phyloP scores from a whole-genome alignment of 345 rosid species.

The Jatropha curcas region DNA sequence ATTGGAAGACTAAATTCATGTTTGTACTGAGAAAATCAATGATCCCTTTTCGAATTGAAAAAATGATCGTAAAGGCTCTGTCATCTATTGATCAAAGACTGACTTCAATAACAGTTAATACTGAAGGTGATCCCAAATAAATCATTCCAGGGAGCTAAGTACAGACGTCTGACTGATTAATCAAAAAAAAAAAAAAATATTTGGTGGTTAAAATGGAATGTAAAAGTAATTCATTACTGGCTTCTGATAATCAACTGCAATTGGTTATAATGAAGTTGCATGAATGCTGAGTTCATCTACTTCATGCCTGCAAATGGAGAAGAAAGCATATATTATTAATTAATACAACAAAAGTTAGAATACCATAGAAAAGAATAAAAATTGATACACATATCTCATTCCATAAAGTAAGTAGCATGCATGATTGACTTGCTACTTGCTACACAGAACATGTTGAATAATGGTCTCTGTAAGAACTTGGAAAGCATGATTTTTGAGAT shows the following conservation, averaged over 20 bases:
- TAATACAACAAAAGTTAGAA: neutral
- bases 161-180: neutral
- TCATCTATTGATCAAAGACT: too few relatives aligned
- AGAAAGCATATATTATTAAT: conserved; percentile 5
- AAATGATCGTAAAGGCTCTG: too few relatives aligned
- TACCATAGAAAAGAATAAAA: neutral
- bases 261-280: conserved; percentile 1
- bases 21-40: too few relatives aligned
- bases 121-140: neutral
- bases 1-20: too few relatives aligned
- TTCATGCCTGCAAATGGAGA: conserved; percentile 18
- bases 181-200: neutral
- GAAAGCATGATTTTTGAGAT: neutral
- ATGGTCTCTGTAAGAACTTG: neutral
- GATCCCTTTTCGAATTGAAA: too few relatives aligned
- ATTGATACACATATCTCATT: neutral
- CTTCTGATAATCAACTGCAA: neutral
- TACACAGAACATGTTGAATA: neutral
- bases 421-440: neutral
- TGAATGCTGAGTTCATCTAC: neutral
- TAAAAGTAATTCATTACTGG: neutral
- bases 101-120: neutral
- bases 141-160: neutral
- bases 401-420: neutral
- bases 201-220: neutral